phyloP scores from a whole-genome alignment of 306 rosid species.

The Malus asiatica region DNA sequence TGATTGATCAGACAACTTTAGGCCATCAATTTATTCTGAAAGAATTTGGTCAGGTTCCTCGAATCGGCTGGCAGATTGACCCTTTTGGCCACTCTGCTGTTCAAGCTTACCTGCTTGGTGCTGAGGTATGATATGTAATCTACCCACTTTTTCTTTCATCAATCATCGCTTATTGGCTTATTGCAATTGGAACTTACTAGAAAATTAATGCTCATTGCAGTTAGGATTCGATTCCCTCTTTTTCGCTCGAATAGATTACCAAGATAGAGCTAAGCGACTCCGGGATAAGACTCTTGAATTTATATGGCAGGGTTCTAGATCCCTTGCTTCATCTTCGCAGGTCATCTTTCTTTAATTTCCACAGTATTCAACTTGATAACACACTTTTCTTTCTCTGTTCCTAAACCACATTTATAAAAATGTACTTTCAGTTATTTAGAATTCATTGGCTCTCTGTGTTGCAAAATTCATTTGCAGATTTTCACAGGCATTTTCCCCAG shows the following conservation, averaged over 20 bases:
- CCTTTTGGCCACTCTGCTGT: constrained; percentile 87
- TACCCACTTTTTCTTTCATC: background rate
- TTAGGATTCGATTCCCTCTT: constrained; percentile 75
- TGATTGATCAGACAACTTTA: constrained; percentile 77
- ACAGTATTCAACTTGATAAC: background rate
- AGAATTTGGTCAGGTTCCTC: constrained; percentile 61
- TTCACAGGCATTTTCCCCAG: constrained; percentile 74
- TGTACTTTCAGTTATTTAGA: background rate
- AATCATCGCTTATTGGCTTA: background rate
- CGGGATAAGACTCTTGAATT: constrained; percentile 67
- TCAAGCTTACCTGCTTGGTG: constrained; percentile 81
- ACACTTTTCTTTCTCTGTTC: background rate
- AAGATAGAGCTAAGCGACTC: constrained; percentile 68
- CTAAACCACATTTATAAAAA: background rate
- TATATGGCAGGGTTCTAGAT: constrained; percentile 73
- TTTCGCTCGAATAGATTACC: constrained; percentile 80
- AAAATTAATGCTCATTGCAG: constrained; percentile 39
- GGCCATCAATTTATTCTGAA: constrained; percentile 64
- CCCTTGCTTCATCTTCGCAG: constrained; percentile 67
- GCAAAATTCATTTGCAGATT: constrained; percentile 38
- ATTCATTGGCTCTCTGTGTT: background rate
- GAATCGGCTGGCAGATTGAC: constrained; percentile 90
- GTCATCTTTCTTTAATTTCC: constrained; percentile 18
- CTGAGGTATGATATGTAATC: constrained; percentile 37
- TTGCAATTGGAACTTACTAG: background rate